Percentiles rank a stretch among this genome's conserved stretches.
Conservation (phyloP, 2,329 filamentous ascomycete genomes). For the Pseudogymnoascus sp. region DNA sequence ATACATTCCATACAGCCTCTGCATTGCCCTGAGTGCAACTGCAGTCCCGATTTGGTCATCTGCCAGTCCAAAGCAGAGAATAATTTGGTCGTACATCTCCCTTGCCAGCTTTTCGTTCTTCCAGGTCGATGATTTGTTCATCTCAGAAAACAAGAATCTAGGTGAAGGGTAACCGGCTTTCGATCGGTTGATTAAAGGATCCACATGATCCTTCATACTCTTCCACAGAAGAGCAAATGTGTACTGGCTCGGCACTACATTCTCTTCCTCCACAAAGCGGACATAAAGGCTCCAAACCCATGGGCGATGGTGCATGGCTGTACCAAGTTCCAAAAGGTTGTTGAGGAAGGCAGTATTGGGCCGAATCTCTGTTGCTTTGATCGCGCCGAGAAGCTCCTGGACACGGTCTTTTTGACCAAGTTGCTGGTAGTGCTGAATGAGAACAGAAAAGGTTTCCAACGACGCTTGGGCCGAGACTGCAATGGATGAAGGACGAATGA, state of each 20-base stretch:
- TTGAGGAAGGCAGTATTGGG: conserved; percentile 73
- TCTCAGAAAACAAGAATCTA: conserved; percentile 36
- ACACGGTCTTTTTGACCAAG: conserved; percentile 51
- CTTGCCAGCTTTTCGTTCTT: conserved; percentile 34
- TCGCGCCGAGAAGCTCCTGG: conserved; percentile 52
- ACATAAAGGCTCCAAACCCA: conserved; percentile 24
- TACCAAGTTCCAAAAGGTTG: conserved; percentile 51
- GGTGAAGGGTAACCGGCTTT: conserved; percentile 12
- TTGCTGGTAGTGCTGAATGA: conserved; percentile 63
- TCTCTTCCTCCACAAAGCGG: conserved; percentile 15
- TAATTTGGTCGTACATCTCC: conserved; percentile 43
- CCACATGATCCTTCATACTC: conserved; percentile 20
- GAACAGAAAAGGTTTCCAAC: conserved; percentile 68
- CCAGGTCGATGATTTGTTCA: conserved; percentile 35
- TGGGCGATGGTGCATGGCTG: conserved; percentile 16
- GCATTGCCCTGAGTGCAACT: conserved; percentile 40
- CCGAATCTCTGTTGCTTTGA: conserved; percentile 54
- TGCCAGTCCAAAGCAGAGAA: conserved; percentile 41
- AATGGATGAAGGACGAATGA: conserved; percentile 32
- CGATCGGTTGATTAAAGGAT: conserved; percentile 16
- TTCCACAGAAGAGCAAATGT: conserved; percentile 27
- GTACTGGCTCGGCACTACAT: conserved; percentile 22
- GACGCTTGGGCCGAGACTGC: conserved; percentile 51
- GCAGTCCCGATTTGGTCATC: conserved; percentile 41
- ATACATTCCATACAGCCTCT: conserved; percentile 34